phyloP scores from a whole-genome alignment of 208 protist species.

The Trypanosoma mega region DNA sequence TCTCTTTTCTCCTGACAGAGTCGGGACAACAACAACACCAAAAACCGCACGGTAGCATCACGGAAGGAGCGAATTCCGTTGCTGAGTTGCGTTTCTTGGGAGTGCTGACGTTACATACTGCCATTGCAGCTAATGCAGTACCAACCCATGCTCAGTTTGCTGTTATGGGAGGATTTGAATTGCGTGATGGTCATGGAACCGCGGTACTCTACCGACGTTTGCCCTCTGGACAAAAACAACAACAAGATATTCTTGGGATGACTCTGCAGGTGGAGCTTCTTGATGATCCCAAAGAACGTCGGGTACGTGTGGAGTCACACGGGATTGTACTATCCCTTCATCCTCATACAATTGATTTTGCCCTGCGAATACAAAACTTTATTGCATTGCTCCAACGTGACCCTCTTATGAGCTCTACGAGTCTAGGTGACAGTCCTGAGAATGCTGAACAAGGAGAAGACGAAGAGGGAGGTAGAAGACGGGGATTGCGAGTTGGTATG shows the following conservation, averaged over 20 bases:
- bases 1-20: slow-evolving; percentile 17
- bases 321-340: slow-evolving; percentile 20
- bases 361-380: slow-evolving; percentile 26
- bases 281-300: slow-evolving; percentile 9
- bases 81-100: slow-evolving; percentile 13
- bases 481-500: too few relatives aligned
- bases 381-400: slow-evolving; percentile 15
- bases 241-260: too few relatives aligned
- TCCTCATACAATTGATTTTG: slow-evolving; percentile 26
- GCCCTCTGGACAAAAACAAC: too few relatives aligned
- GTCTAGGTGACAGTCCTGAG: neutral
- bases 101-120: slow-evolving; percentile 2
- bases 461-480: too few relatives aligned
- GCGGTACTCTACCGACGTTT: slow-evolving; percentile 13
- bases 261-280: slow-evolving; percentile 11
- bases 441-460: neutral
- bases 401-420: neutral
- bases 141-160: neutral
- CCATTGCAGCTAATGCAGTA: neutral
- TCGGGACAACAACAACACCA: neutral
- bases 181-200: slow-evolving; percentile 17
- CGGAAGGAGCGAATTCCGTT: neutral
- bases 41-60: neutral
- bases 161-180: slow-evolving; percentile 21
- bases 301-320: slow-evolving; percentile 7